Percentiles rank a stretch among this genome's conserved stretches.
Evolutionary conservation across 2,329 filamentous ascomycete genomes (phyloP).

Genomic region (Daldinia sp.): DNA sequence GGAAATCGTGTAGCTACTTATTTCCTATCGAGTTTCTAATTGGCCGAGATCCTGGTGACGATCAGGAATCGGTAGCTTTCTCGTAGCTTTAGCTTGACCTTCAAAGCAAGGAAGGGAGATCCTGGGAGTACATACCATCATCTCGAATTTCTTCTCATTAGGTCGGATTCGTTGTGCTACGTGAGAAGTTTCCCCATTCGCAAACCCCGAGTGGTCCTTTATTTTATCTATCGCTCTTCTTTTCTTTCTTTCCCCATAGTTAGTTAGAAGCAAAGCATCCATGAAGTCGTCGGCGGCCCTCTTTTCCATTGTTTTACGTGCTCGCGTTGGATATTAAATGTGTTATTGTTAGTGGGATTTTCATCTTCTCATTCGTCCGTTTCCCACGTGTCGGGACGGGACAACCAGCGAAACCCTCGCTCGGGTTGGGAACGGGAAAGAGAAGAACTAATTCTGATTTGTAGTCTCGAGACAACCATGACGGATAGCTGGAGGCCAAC

Average conservation of each 20-base stretch:
- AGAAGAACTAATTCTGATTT: conserved; percentile 13
- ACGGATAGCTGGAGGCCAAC: conserved; percentile 21
- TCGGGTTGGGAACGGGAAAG: neutral
- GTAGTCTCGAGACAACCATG: conserved; percentile 21
- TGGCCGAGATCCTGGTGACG: neutral
- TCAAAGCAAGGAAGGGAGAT: neutral
- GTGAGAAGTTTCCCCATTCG: neutral
- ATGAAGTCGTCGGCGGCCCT: neutral
- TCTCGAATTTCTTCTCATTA: conserved; percentile 1
- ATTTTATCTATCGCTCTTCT: neutral
- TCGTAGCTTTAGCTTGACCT: neutral
- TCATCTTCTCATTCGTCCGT: conserved; percentile 1
- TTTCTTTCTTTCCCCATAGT: too few relatives aligned
- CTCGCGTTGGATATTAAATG: neutral
- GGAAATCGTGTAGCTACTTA: neutral
- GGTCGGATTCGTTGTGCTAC: neutral
- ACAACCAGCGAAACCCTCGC: neutral
- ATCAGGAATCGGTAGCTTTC: neutral
- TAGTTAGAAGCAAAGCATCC: neutral
- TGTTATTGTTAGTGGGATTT: neutral
- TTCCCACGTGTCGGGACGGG: neutral
- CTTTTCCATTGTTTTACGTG: neutral
- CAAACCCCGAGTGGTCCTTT: neutral
- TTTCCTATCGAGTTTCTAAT: neutral
- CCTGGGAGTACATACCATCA: neutral